Conservation (phyloP, 192 early-diverging fungal genomes). For the Gorgonomyces haynaldii region DNA sequence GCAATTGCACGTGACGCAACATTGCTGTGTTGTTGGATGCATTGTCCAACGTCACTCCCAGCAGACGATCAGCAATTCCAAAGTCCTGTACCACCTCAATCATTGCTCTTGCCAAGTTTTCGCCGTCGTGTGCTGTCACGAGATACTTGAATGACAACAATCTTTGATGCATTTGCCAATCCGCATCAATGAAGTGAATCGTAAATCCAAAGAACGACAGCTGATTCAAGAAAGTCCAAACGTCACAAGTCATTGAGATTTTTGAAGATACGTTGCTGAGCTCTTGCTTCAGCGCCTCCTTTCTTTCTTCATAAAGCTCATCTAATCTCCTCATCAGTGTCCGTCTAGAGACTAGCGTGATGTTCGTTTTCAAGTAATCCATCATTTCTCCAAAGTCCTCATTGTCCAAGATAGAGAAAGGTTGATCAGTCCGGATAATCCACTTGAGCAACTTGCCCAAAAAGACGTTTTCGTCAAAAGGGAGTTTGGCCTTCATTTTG, state of each 20-base stretch:
- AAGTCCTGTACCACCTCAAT: conserved; percentile 5
- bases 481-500: background rate
- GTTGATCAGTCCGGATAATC: background rate
- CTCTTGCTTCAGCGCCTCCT: background rate
- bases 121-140: background rate
- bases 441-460: background rate
- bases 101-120: background rate
- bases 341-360: background rate
- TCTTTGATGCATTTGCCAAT: background rate
- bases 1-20: background rate
- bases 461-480: background rate
- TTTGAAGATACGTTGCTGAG: background rate
- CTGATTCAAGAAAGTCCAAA: background rate
- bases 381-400: conserved; percentile 1
- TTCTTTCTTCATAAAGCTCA: background rate
- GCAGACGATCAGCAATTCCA: background rate
- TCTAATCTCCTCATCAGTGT: background rate
- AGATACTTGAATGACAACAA: conserved; percentile 1
- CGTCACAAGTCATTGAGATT: background rate
- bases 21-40: conserved; percentile 5
- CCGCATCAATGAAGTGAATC: background rate
- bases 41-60: conserved; percentile 4
- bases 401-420: background rate
- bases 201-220: conserved; percentile 1
- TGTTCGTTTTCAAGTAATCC: background rate